Percentiles rank a stretch among this genome's conserved stretches.
phyloP scores from a whole-genome alignment of 2,329 filamentous ascomycete species.

The Arthroderma sp. region DNA sequence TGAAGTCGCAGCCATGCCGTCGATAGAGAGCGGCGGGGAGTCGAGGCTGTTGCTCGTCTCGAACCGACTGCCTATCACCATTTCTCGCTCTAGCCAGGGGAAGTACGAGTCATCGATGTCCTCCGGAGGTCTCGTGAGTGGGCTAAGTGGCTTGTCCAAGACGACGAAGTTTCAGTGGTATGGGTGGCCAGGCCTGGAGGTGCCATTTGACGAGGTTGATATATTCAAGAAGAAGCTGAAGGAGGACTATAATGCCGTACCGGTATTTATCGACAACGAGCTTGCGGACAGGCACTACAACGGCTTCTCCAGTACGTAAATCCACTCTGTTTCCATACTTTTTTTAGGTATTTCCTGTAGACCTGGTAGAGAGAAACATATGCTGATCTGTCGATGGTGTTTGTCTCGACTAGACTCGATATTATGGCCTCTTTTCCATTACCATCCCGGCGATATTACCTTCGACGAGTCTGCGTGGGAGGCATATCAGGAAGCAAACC shows the following conservation, averaged over 20 bases:
- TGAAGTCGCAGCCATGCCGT: conserved; percentile 22
- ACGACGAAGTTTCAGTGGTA: conserved; percentile 96
- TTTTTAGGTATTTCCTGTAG: neutral
- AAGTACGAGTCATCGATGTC: conserved; percentile 94
- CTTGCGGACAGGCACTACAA: conserved; percentile 95
- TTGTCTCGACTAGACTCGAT: conserved; percentile 60
- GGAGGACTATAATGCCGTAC: conserved; percentile 77
- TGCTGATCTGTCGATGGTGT: neutral
- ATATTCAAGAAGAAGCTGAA: conserved; percentile 65
- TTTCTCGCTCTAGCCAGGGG: conserved; percentile 84
- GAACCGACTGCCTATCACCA: conserved; percentile 90
- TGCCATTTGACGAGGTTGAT: conserved; percentile 69
- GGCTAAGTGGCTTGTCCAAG: conserved; percentile 81
- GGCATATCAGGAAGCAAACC: conserved; percentile 86
- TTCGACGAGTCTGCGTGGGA: conserved; percentile 93
- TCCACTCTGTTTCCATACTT: conserved; percentile 4
- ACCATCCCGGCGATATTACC: conserved; percentile 95
- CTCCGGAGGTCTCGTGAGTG: conserved; percentile 87
- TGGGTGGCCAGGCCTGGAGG: conserved; percentile 88
- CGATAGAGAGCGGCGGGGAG: conserved; percentile 26
- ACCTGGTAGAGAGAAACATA: neutral
- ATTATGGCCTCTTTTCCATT: conserved; percentile 97
- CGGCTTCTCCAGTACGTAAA: conserved; percentile 74
- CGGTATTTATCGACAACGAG: conserved; percentile 87
- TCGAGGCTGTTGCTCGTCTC: conserved; percentile 67